Evolutionary conservation across 495 filamentous ascomycete species (phyloP), one percentile per base, ranked within the genome.

Genomic region (Talaromyces nanjingensis): DNA sequence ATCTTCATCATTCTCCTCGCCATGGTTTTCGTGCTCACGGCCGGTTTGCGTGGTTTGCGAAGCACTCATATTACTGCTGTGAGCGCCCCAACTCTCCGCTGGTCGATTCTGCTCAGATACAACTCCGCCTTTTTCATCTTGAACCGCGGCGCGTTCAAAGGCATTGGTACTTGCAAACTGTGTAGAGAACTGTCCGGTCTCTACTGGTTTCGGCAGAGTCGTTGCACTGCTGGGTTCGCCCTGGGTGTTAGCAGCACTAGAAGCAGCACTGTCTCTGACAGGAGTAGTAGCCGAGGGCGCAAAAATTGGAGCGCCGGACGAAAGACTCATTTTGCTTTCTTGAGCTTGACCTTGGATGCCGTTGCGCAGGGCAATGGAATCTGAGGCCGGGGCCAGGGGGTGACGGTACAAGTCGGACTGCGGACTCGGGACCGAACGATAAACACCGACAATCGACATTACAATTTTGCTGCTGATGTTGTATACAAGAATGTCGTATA

Each of bases 1-100:
- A 33, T 80, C 77, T 24, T 85, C 82, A 12, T 83, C 82, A 22
- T 84, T 82, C 45, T 83, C 81, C 59, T 84, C 84, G 64, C 87
- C 72, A 37, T 63, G 25, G 27, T 56, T 63, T 57, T 55, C 20
- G 18, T n/a, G 25, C 61, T 12, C 61, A 49, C 47, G 49, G 16
- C 53, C 20, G 53, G 24, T 11, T 22, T 56, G 53, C 6, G 53
- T 14, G 4, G 11, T 29, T 5, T 29, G 53, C 53, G 53, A 29
- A 47, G 9, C 39, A 20, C 37, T 62, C 25, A 55, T 29, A 55
- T 14, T 55, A n/a, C 52, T 29, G 52, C 25, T 29, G 9, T 29
- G 22, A 59, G 27, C 31, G 8, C 8, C 18, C 27, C 56, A 59
- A 37, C 14, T 37, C 31, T 59, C 24, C 56, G 56, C 29, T 37